Percentiles rank a stretch among this genome's conserved stretches.
These are phyloP conservation scores for Hortaea werneckii DNA, from an alignment of 2,329 filamentous ascomycete species.

Conservation along the genomic window DNA sequence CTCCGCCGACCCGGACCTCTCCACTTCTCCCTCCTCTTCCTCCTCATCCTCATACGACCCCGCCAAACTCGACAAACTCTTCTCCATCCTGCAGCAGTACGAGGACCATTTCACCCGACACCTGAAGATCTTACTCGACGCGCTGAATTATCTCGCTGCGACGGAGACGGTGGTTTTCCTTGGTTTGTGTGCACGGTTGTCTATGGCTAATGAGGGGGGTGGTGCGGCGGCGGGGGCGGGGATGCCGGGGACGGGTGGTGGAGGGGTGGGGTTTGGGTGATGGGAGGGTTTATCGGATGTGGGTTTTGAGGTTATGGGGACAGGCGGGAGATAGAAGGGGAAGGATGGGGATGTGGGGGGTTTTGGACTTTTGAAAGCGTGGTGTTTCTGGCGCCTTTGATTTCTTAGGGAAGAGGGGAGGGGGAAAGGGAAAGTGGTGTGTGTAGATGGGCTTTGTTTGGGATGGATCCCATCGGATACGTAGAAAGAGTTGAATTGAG, in stretches of 20 bases:
- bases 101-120: constrained; percentile 89
- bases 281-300: too few species aligned
- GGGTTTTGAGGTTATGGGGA: too few species aligned
- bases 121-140: constrained; percentile 86
- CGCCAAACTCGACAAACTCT: constrained; percentile 60
- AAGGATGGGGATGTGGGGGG: too few species aligned
- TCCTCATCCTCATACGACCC: constrained; percentile 36
- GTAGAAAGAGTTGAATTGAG: too few species aligned
- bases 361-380: too few species aligned
- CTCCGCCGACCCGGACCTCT: constrained; percentile 69
- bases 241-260: neutral
- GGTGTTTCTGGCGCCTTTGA: too few species aligned
- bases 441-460: too few species aligned
- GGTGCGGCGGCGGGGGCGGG: neutral
- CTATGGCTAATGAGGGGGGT: constrained; percentile 65
- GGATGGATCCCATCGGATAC: too few species aligned
- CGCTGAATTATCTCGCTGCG: constrained; percentile 91
- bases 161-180: constrained; percentile 93
- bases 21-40: constrained; percentile 31
- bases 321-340: too few species aligned
- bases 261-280: neutral
- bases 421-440: too few species aligned
- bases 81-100: constrained; percentile 81
- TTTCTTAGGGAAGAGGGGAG: too few species aligned
- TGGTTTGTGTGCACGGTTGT: constrained; percentile 73